Percentiles rank a stretch among this genome's conserved stretches.
Evolutionary conservation across 177 flowering plant genomes (phyloP).

Genomic region (Vitis hybrid): DNA sequence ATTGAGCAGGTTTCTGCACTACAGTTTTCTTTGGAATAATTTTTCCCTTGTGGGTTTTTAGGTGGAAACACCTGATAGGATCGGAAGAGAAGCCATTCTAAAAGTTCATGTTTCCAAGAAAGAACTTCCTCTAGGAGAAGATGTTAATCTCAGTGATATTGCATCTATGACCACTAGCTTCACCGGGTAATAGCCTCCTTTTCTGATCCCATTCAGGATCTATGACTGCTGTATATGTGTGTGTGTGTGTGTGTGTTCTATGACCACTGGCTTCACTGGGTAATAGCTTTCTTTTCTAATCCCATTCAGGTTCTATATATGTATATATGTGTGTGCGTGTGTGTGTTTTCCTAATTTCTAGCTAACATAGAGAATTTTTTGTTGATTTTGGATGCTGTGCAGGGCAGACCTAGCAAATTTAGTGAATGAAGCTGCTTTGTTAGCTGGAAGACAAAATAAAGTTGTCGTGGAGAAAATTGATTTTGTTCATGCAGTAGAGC

Average conservation of each 20-base stretch:
- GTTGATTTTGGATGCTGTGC: slow-evolving; percentile 31
- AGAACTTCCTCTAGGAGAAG: slow-evolving; percentile 86
- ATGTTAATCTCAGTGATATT: slow-evolving; percentile 73
- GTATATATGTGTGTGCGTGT: no score
- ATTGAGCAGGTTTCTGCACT: neutral
- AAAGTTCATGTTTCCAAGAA: slow-evolving; percentile 90
- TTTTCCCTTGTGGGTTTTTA: slow-evolving; percentile 23
- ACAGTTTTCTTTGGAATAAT: neutral
- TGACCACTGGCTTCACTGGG: slow-evolving; percentile 99
- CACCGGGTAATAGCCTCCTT: slow-evolving; percentile 65
- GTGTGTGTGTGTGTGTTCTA: slow-evolving; percentile 20
- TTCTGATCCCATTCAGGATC: neutral
- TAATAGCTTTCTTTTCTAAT: slow-evolving; percentile 23
- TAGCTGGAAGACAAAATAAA: slow-evolving; percentile 91
- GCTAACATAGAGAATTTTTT: slow-evolving; percentile 16
- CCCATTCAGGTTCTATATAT: neutral
- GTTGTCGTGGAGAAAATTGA: slow-evolving; percentile 79
- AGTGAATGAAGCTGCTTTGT: slow-evolving; percentile 97
- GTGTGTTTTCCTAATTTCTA: neutral
- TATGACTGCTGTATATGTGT: no score
- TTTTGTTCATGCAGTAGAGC: slow-evolving; percentile 94
- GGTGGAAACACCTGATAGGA: slow-evolving; percentile 96
- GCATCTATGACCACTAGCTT: slow-evolving; percentile 97
- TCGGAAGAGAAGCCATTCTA: slow-evolving; percentile 90
- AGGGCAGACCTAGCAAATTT: slow-evolving; percentile 99